Base-by-base conservation (phyloP, 768 basidiomycete species). In the Rubroboletus pulcherrimus region DNA sequence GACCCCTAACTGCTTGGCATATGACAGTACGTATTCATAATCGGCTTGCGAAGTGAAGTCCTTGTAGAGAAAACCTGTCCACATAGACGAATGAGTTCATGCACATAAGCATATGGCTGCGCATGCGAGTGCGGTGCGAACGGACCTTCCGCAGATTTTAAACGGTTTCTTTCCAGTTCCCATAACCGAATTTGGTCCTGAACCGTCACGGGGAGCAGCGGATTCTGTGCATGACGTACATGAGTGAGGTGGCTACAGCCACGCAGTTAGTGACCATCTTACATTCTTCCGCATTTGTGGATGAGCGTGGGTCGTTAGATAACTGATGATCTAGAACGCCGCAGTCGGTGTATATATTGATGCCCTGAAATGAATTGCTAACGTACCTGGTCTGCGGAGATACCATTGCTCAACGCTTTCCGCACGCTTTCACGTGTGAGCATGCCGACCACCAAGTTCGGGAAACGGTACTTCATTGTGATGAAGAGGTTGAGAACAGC, bases 231-330 rank as follows among this genome's bases (percentile, higher is more conserved):
- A 54, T 50, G 62, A 64, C 42, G 53, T 65, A 67, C 54, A 11
- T 60, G 43, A 62, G 52, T 54, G 50, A 34, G 33, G 33, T 43
- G 40, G n/a, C 26, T 17, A 35, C 47, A 31, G 43, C 45, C 14
- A 49, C 46, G 47, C 56, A 54, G 53, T 58, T 55, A 58, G 51
- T 46, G 48, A 52, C 43, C 17, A 34, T 11, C 80, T 63, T 66
- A 93, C 93, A 69, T 94, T 93, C 73, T 88, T 92, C 69, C 90
- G 84, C 97, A 99, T 98, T 74, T 98, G 96, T 29, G 94, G 91
- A 71, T 98, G 97, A 2, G 96, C 97, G 73, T 98, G 94, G 43
- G 89, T 88, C 26, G 87, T 83, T 40, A 99, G 80, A 72, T 98
- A 98, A 69, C 87, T 89, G 69, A 99, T 95, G 69, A 98, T 97